Evolutionary conservation across 2,329 filamentous ascomycete genomes (phyloP), one percentile per base, ranked within the genome.

Genomic region (Thielaviopsis populi): DNA sequence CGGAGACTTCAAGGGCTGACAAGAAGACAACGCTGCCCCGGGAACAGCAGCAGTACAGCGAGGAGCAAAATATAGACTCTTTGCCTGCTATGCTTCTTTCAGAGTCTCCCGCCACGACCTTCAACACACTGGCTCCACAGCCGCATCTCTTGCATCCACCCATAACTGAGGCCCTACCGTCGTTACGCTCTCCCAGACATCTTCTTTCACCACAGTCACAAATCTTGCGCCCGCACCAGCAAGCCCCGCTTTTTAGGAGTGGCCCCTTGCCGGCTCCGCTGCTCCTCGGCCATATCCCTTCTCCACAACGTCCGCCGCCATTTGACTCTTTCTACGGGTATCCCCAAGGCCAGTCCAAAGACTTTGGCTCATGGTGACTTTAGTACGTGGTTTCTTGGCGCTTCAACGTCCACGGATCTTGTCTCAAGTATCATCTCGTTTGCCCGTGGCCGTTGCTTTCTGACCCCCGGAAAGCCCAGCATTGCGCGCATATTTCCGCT

Each of bases 381-480:
- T 69, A 76, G 75, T 22, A 71, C 74, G 17, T 82, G 79, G 79
- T 71, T 82, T 2, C 81, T 82, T 66, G 76, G 80, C 50, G 72
- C 75, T 1, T 75, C 76, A 59, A 73, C 74, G 0, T 72, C 68
- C 30, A 71, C 70, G 42, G 77, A 79, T 4, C 75, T 78, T 64
- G 70, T 71, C 64, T 72, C 79, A 17, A 70, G 75, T 2, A 75
- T 74, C 19, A 68, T 79, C 2, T 77, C 78, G 0, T 80, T 80
- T 63, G 68, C 77, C 4, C 78, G 80, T 56, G 76, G 76, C 22
- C 78, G 78, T 2, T 71, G 33, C 6, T 65, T 50, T 73, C 73
- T 15, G 78, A 80, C 59, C 69, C 72, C 41, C 75, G 78, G 13
- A 75, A 77, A 0, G 17, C 37, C 24, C 27, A 13, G 11, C 42